Base-by-base conservation (phyloP, 2,329 filamentous ascomycete species). In the Phialocephala sp. region DNA sequence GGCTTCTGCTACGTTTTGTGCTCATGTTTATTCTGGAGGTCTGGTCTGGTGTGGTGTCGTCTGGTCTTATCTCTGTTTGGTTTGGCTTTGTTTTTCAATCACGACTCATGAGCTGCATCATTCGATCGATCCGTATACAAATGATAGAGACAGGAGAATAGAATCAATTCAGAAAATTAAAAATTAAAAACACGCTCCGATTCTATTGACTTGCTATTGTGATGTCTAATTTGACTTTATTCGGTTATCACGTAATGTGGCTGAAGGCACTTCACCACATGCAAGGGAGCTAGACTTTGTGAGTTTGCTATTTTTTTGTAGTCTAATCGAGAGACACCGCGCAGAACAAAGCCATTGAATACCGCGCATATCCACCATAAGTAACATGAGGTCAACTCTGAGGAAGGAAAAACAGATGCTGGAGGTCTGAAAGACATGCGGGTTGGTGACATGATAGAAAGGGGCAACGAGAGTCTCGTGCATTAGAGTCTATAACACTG, bases 401-500 rank as follows among this genome's bases (percentile, higher is more conserved):
- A 54, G 50, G 55, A 45, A 47, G 54, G 54, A 59, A 60, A 63
- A 56, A 24, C n/a, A 39, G n/a, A 59, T 56, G 27, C 39, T 43
- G 37, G 56, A 59, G 36, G 61, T 61, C 59, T 64, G 56, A 57
- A 54, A 55, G 50, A 55, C 27, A 60, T 57, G 52, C 64, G 39
- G 63, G 64, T 54, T 61, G 52, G 62, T 56, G 65, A 67, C 9
- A 14, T 54, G 50, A 27, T 8, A 18, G 35, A 35, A 66, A 71
- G 68, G 67, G 62, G 66, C 56, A 71, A 70, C 45, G 67, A 72
- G 68, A 74, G 65, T 73, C 57, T 66, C 64, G 66, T 71, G 72
- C 69, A 75, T 74, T 75, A 74, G 73, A 74, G 71, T 75, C 72
- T 72, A 75, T 72, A 72, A 67, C 64, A 63, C 70, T 69, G 62